Conservation (phyloP, 768 basidiomycete species). For the Naganishia friedmannii region DNA sequence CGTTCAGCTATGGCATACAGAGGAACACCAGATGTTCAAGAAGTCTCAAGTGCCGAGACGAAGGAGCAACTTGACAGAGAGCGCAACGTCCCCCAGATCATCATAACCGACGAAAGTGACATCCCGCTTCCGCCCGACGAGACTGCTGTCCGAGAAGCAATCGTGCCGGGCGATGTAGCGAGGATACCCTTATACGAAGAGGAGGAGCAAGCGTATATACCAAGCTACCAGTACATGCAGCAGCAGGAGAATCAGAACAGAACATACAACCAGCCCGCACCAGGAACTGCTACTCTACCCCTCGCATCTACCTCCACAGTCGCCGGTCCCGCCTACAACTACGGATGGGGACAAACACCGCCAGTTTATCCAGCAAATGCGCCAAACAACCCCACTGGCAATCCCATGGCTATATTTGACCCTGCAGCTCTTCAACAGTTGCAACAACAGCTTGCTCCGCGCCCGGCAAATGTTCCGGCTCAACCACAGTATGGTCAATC, state of each 20-base stretch:
- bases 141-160: not conserved
- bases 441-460: not conserved
- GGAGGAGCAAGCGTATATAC: conserved; percentile 11
- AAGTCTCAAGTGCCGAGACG: not conserved
- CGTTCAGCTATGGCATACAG: conserved; percentile 6
- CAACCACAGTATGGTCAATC: not conserved
- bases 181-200: conserved; percentile 7
- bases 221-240: conserved; percentile 10
- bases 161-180: not conserved
- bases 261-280: not conserved
- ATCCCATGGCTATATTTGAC: not conserved
- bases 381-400: not conserved
- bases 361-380: not conserved
- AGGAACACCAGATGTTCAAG: conserved; percentile 1
- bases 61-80: not conserved
- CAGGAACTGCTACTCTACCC: not conserved
- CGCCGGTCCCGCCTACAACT: not conserved
- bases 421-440: not conserved
- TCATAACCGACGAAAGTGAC: not conserved
- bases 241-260: not conserved
- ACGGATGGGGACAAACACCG: not conserved
- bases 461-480: not conserved
- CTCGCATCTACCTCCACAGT: not conserved
- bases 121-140: not conserved
- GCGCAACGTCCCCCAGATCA: not conserved